Evolutionary conservation across 2,329 filamentous ascomycete genomes (phyloP), one percentile per base, ranked within the genome.

Genomic region (Fusarium xyrophilum): DNA sequence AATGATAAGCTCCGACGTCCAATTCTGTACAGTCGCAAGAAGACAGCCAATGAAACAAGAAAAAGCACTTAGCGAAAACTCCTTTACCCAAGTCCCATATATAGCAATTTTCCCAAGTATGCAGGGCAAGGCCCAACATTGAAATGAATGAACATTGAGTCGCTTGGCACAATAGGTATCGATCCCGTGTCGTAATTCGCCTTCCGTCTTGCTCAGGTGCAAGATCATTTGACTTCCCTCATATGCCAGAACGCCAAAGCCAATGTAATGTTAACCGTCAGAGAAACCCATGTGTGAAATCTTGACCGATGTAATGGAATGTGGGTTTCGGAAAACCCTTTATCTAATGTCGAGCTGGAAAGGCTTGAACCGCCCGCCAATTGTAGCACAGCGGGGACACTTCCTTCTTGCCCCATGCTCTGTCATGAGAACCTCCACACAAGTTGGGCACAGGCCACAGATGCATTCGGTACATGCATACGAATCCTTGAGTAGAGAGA

Each of bases 391-490:
- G 69, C 89, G 86, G 60, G 92, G 92, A 80, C 92, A 96, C 76
- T 91, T 92, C 74, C 90, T 87, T 65, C 91, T 82, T 15, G 91
- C 91, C 52, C 91, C 89, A 76, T 93, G 90, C 76, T 93, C 91
- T 71, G 86, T 87, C 79, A 93, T 89, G 57, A 95, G 83, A 35
- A 92, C 88, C 74, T 93, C 91, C 60, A 97, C 93, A 74, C 95
- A 98, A 62, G 93, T 89, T 68, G 90, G 88, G 79, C 96, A 98
- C 51, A 98, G 86, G 19, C 94, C 95, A 77, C 93, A 97, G 68
- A 98, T 97, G 78, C 96, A 98, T 79, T 97, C 94, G 2, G 94
- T 97, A 78, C 95, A 98, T 25, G 95, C 95, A 76, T 93, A 97
- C 35, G 93, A 96, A 74, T 95, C 91, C 74, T 89, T 90, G 28